phyloP scores from a whole-genome alignment of 345 rosid species.

The Balakata baccata region DNA sequence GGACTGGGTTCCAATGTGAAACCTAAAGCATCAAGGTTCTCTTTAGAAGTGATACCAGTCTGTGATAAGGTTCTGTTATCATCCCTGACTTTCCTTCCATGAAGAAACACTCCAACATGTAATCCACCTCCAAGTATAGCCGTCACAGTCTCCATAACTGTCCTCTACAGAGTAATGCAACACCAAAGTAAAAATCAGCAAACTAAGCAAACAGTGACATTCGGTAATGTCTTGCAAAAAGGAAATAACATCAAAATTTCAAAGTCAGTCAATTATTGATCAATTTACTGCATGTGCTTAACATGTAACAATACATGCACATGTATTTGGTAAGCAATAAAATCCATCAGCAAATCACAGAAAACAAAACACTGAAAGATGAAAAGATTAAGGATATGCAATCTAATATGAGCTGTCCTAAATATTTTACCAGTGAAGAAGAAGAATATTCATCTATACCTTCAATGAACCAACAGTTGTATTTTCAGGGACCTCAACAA shows the following conservation, averaged over 20 bases:
- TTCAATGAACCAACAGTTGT: conserved; percentile 81
- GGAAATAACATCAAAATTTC: background rate
- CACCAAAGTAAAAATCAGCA: conserved; percentile 14
- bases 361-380: background rate
- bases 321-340: background rate
- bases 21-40: conserved; percentile 60
- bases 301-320: too few relatives aligned
- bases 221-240: background rate
- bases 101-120: conserved; percentile 70
- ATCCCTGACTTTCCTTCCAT: conserved; percentile 90
- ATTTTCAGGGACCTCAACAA: conserved; percentile 78
- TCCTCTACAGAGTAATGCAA: conserved; percentile 44
- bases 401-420: background rate
- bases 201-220: background rate
- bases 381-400: background rate
- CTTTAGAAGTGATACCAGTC: conserved; percentile 65
- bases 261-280: background rate
- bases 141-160: conserved; percentile 71
- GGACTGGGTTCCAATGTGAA: conserved; percentile 74
- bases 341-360: background rate
- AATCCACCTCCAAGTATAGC: conserved; percentile 75
- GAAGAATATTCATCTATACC: conserved; percentile 39
- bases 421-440: background rate
- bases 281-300: background rate
- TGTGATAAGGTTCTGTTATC: conserved; percentile 70